Conservation (phyloP, 805 yeast genomes). For the Candida parachauliodes region DNA sequence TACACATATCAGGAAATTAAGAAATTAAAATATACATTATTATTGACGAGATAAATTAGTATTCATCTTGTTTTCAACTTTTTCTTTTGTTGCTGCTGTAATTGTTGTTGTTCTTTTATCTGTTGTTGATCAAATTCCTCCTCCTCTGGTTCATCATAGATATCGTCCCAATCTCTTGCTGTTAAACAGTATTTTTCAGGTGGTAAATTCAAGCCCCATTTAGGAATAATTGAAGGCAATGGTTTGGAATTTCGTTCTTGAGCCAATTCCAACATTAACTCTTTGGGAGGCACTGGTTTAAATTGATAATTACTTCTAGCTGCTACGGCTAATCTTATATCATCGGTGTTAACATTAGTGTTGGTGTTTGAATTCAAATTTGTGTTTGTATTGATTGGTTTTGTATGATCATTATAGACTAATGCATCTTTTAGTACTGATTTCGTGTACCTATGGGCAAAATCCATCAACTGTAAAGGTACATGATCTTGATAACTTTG, state of each 20-base stretch:
- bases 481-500: slow-evolving; percentile 93
- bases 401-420: slow-evolving; percentile 80
- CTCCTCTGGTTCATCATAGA: slow-evolving; percentile 21
- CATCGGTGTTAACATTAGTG: slow-evolving; percentile 74
- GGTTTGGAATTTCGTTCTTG: slow-evolving; percentile 87
- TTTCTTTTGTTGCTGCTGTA: slow-evolving; percentile 4
- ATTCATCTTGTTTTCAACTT: slow-evolving; percentile 3
- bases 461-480: slow-evolving; percentile 93
- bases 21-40: too few species aligned
- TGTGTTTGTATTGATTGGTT: slow-evolving; percentile 30
- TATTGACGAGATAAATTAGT: too few species aligned
- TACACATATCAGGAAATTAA: too few species aligned
- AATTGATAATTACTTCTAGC: slow-evolving; percentile 95
- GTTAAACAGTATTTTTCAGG: slow-evolving; percentile 97
- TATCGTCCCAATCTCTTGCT: slow-evolving; percentile 65
- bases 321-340: slow-evolving; percentile 85
- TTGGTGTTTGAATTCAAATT: slow-evolving; percentile 34
- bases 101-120: slow-evolving; percentile 7
- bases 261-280: slow-evolving; percentile 83
- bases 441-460: slow-evolving; percentile 86
- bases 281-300: slow-evolving; percentile 92
- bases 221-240: slow-evolving; percentile 85
- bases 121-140: slow-evolving; percentile 13
- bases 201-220: slow-evolving; percentile 90
- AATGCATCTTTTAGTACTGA: slow-evolving; percentile 87